phyloP scores from a whole-genome alignment of 139 green algal species.

The Picochlorum sp. region DNA sequence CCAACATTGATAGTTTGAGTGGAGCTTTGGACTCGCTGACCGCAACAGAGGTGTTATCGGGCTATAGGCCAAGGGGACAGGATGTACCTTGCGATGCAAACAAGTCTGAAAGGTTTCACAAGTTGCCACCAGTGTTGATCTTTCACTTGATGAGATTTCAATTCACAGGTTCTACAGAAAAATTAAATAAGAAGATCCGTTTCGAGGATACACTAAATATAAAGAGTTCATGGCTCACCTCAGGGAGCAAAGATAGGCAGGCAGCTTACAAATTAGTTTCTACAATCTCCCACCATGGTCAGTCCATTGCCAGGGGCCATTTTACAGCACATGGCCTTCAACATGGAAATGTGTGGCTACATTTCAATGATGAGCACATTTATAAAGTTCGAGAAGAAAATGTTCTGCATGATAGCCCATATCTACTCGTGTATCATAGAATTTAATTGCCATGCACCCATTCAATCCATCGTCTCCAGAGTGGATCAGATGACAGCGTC shows the following conservation, averaged over 20 bases:
- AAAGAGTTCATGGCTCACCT: constrained; percentile 29
- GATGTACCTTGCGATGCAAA: constrained; percentile 13
- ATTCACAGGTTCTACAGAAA: constrained; percentile 24
- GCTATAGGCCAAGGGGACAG: constrained; percentile 30
- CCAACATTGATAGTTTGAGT: constrained; percentile 31
- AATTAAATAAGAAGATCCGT: constrained; percentile 49
- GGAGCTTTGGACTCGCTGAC: constrained; percentile 42
- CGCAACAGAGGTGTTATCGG: constrained; percentile 26
- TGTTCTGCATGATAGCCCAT: constrained; percentile 50
- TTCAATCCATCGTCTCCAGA: constrained; percentile 38
- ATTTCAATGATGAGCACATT: constrained; percentile 68
- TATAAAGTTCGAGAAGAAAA: constrained; percentile 25
- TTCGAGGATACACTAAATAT: constrained; percentile 43
- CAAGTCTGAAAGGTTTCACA: constrained; percentile 33
- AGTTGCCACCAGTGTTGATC: constrained; percentile 55
- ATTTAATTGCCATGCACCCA: constrained; percentile 18
- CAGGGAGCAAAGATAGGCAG: constrained; percentile 13
- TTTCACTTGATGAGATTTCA: constrained; percentile 70
- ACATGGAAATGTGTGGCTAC: constrained; percentile 51
- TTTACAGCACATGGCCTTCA: constrained; percentile 75
- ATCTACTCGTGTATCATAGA: constrained; percentile 70
- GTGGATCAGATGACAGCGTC: background rate
- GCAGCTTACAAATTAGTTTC: constrained; percentile 55
- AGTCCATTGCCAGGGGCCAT: constrained; percentile 42
- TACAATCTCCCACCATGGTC: constrained; percentile 64